Percentiles rank a stretch among this genome's conserved stretches.
Conservation (phyloP, 305 asterid species). For the Solanum hybrid region DNA sequence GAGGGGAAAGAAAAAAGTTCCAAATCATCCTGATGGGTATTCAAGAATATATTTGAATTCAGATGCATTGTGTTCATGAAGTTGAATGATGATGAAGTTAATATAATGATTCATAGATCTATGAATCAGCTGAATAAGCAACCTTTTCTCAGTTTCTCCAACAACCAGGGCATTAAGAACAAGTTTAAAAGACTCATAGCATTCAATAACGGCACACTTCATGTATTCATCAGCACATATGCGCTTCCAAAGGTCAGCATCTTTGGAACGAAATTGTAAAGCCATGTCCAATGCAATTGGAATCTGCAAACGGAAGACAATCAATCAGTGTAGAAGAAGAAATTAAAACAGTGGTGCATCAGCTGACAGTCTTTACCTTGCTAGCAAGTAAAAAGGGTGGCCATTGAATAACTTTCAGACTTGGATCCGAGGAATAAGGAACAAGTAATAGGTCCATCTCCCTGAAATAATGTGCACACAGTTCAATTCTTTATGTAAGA, state of each 20-base stretch:
- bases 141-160: slow-evolving; percentile 97
- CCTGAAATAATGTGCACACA: slow-evolving; percentile 42
- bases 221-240: slow-evolving; percentile 85
- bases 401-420: slow-evolving; percentile 87
- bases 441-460: slow-evolving; percentile 99
- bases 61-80: background rate
- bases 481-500: slow-evolving; percentile 16
- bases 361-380: slow-evolving; percentile 50
- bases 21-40: background rate
- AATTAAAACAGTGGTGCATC: slow-evolving; percentile 3
- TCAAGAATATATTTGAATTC: background rate
- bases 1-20: background rate
- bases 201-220: slow-evolving; percentile 94
- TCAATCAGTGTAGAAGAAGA: slow-evolving; percentile 18
- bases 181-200: slow-evolving; percentile 90
- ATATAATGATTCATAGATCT: background rate
- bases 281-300: slow-evolving; percentile 98
- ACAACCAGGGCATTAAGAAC: slow-evolving; percentile 63
- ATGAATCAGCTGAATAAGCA: slow-evolving; percentile 3
- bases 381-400: slow-evolving; percentile 98
- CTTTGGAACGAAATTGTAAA: slow-evolving; percentile 77
- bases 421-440: slow-evolving; percentile 92
- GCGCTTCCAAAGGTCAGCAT: slow-evolving; percentile 94
- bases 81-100: background rate
- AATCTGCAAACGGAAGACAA: slow-evolving; percentile 48